Evolutionary conservation across 768 basidiomycete genomes (phyloP).

Genomic region (Cystoderma amianthinum): DNA sequence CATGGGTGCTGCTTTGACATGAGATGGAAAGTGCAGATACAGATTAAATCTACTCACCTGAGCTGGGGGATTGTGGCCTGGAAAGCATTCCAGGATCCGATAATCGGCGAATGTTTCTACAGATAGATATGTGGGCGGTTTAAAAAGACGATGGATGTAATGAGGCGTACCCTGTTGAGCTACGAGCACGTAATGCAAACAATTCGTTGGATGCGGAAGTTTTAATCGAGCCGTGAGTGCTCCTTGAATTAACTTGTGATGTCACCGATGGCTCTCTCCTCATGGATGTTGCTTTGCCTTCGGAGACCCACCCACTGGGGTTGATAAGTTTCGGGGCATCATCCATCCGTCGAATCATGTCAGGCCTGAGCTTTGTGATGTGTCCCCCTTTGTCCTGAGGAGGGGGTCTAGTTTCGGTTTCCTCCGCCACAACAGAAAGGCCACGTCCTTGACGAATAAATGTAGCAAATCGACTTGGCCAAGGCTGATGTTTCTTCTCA

Average conservation of each 20-base stretch:
- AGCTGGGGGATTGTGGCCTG: constrained; percentile 21
- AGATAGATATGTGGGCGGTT: too few relatives aligned
- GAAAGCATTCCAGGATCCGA: constrained; percentile 31
- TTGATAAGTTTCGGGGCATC: constrained; percentile 62
- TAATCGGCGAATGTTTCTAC: constrained; percentile 12
- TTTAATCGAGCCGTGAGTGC: background rate
- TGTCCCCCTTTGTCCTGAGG: constrained; percentile 13
- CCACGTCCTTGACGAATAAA: constrained; percentile 8
- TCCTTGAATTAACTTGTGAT: background rate
- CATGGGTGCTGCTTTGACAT: constrained; percentile 17
- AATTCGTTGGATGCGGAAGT: background rate
- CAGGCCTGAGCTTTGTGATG: constrained; percentile 41
- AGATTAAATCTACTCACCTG: constrained; percentile 15
- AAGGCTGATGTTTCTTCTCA: constrained; percentile 14
- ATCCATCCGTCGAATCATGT: constrained; percentile 77
- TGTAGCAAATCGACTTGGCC: constrained; percentile 14
- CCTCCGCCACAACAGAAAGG: constrained; percentile 7
- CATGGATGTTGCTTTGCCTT: constrained; percentile 22
- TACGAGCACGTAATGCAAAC: background rate
- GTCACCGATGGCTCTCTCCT: constrained; percentile 3
- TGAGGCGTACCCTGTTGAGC: background rate
- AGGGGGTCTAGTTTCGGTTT: background rate
- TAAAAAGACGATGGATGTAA: too few relatives aligned
- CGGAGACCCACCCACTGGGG: constrained; percentile 68
- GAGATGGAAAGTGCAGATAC: background rate